Conservation (phyloP, 208 protist species). For the Trypanosoma cruzi region DNA sequence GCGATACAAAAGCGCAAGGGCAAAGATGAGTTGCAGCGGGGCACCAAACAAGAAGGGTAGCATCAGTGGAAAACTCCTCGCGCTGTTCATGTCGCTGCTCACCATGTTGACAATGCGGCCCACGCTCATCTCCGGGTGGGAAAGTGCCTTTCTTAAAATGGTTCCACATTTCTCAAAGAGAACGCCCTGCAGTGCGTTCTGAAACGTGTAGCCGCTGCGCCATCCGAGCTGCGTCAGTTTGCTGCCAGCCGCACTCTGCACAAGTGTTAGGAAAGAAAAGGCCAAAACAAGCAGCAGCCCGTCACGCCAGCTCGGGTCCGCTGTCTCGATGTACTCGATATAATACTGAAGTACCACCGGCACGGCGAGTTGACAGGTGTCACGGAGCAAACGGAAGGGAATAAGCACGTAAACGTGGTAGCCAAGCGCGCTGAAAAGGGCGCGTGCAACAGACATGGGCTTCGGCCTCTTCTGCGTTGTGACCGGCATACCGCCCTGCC, state of each 20-base stretch:
- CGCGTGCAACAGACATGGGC: constrained; percentile 37
- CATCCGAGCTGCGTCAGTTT: constrained; percentile 57
- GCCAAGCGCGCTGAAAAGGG: constrained; percentile 39
- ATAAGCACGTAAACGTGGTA: constrained; percentile 37
- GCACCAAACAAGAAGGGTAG: constrained; percentile 58
- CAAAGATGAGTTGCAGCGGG: constrained; percentile 65
- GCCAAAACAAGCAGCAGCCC: constrained; percentile 45
- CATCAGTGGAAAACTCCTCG: constrained; percentile 47
- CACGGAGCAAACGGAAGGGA: constrained; percentile 48
- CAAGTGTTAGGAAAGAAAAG: constrained; percentile 46
- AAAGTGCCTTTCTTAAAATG: constrained; percentile 36
- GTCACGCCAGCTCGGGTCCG: constrained; percentile 24
- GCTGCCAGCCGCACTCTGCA: constrained; percentile 49
- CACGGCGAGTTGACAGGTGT: constrained; percentile 43
- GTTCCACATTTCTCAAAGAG: constrained; percentile 83
- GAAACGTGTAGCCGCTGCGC: constrained; percentile 47
- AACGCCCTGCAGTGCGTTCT: constrained; percentile 54
- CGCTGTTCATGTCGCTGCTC: constrained; percentile 62
- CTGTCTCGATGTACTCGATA: constrained; percentile 16
- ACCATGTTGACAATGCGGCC: constrained; percentile 91
- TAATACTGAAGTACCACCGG: constrained; percentile 68
- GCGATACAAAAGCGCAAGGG: constrained; percentile 44
- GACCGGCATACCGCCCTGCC: constrained; percentile 12
- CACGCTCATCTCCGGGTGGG: constrained; percentile 69
- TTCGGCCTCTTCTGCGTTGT: constrained; percentile 10